Percentiles rank a stretch among this genome's conserved stretches.
These are phyloP conservation scores for Leccinum fallax DNA, from an alignment of 1,284 basidiomycete genomes.

Conservation along the genomic window DNA sequence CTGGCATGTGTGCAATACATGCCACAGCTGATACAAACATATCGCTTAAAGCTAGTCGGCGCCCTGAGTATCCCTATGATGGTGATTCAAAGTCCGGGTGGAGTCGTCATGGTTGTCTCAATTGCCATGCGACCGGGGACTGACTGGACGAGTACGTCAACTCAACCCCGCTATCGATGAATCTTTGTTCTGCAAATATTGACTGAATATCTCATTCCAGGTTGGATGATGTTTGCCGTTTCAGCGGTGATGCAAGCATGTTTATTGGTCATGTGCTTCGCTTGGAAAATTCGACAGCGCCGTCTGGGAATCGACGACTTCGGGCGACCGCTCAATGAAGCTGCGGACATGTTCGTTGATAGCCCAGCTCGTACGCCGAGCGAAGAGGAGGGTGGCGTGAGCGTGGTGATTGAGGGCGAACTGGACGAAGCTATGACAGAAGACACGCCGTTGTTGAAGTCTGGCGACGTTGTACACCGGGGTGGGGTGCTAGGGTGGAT, in stretches of 20 bases:
- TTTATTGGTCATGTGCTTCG: slow-evolving; percentile 79
- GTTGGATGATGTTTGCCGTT: slow-evolving; percentile 85
- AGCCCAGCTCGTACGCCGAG: background rate
- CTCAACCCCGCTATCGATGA: background rate
- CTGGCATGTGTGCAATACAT: slow-evolving; percentile 86
- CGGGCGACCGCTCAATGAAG: slow-evolving; percentile 59
- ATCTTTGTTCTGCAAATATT: background rate
- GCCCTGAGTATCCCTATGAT: slow-evolving; percentile 94
- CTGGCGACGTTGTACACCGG: slow-evolving; percentile 17
- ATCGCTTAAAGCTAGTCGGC: slow-evolving; percentile 79
- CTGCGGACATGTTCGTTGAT: background rate
- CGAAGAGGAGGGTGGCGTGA: slow-evolving; percentile 21
- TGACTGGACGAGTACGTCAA: slow-evolving; percentile 78
- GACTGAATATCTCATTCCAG: slow-evolving; percentile 36
- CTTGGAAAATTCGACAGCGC: slow-evolving; percentile 79
- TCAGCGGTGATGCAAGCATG: slow-evolving; percentile 85
- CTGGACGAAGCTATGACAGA: slow-evolving; percentile 17
- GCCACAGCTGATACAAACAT: slow-evolving; percentile 87
- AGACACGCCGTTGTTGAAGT: slow-evolving; percentile 33
- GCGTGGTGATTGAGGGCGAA: slow-evolving; percentile 26
- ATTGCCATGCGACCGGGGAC: slow-evolving; percentile 71
- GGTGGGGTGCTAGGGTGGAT: slow-evolving; percentile 34
- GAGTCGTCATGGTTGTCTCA: slow-evolving; percentile 84
- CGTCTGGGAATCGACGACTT: slow-evolving; percentile 91
- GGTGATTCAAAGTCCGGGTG: slow-evolving; percentile 92